phyloP scores from a whole-genome alignment of 345 rosid species.

The Salix udensis region DNA sequence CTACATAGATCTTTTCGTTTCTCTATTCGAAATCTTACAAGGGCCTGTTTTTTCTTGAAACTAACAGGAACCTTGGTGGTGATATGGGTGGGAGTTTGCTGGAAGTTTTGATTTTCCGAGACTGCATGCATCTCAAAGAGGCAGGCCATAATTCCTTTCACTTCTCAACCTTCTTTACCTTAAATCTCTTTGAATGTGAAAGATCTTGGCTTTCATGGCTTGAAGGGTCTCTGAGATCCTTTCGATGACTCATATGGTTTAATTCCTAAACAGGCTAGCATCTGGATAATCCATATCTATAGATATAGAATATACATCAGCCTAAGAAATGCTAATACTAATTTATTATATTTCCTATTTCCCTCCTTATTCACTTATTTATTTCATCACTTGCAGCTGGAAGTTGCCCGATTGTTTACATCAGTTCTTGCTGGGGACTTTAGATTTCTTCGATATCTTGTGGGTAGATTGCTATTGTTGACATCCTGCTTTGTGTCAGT shows the following conservation, averaged over 20 bases:
- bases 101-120: slow-evolving; percentile 69
- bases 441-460: slow-evolving; percentile 59
- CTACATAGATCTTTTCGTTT: not conserved
- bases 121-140: slow-evolving; percentile 75
- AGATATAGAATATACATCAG: not conserved
- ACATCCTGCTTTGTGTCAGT: slow-evolving; percentile 1
- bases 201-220: not conserved
- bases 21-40: not conserved
- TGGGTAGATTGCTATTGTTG: slow-evolving; percentile 36
- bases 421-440: slow-evolving; percentile 66
- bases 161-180: not conserved
- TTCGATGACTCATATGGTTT: not conserved
- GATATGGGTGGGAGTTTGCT: slow-evolving; percentile 47
- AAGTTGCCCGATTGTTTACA: slow-evolving; percentile 59
- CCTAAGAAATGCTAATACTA: not conserved
- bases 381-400: slow-evolving; percentile 43
- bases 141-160: slow-evolving; percentile 25
- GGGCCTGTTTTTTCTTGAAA: not conserved
- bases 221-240: not conserved
- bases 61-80: slow-evolving; percentile 56
- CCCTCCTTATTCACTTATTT: not conserved
- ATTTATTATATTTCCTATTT: too few species aligned
- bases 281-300: not conserved
- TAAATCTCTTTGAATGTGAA: not conserved
- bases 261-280: not conserved